A percentile compares a stretch with the other conserved stretches of the same genome.
These are phyloP conservation scores for Urtica urens DNA, from an alignment of 306 rosid species.

Conservation along the genomic window DNA sequence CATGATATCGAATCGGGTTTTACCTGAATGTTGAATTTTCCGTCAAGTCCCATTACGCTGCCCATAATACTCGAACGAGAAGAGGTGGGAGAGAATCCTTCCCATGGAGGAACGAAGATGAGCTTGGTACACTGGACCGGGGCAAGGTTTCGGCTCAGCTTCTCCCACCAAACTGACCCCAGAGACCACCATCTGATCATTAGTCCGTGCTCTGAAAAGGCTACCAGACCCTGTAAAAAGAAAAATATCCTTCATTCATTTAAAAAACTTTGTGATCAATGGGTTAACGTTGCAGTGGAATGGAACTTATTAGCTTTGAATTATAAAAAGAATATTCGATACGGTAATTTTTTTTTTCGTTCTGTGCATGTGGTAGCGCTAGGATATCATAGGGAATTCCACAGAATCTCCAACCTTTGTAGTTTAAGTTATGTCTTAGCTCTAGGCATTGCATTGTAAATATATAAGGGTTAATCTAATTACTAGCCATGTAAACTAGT, in stretches of 20 bases:
- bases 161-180: slow-evolving; percentile 99
- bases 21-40: slow-evolving; percentile 45
- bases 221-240: slow-evolving; percentile 65
- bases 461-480: too few species aligned
- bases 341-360: too few species aligned
- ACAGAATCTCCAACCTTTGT: too few species aligned
- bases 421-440: too few species aligned
- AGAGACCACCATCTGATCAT: slow-evolving; percentile 98
- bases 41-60: slow-evolving; percentile 46
- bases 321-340: too few species aligned
- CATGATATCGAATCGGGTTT: neutral
- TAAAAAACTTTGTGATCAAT: neutral
- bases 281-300: too few species aligned
- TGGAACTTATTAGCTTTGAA: too few species aligned
- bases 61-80: slow-evolving; percentile 91
- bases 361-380: too few species aligned
- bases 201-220: slow-evolving; percentile 88
- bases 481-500: too few species aligned
- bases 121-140: slow-evolving; percentile 92
- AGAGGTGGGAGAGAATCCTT: slow-evolving; percentile 95
- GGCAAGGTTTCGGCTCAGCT: slow-evolving; percentile 65
- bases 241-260: neutral
- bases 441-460: too few species aligned
- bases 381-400: too few species aligned
- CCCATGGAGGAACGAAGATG: slow-evolving; percentile 96